Conservation (phyloP, 2,329 filamentous ascomycete genomes). For the Fusarium papillatum region DNA sequence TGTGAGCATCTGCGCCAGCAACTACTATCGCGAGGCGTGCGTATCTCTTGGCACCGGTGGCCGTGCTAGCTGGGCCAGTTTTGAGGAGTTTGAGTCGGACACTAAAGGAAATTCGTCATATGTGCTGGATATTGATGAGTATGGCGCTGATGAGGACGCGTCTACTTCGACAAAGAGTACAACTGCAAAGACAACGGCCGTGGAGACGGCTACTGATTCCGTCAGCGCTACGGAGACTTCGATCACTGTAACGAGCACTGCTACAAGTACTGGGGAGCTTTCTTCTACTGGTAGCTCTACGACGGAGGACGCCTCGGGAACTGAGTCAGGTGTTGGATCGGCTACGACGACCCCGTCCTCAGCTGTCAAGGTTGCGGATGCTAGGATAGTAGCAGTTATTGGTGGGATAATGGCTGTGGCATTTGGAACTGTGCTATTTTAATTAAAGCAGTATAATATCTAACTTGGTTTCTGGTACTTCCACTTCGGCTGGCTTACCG, state of each 20-base stretch:
- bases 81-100: conserved; percentile 13
- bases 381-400: background rate
- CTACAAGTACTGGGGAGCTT: background rate
- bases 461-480: background rate
- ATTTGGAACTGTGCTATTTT: conserved; percentile 4
- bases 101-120: conserved; percentile 20
- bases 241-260: background rate
- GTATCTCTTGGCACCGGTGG: conserved; percentile 24
- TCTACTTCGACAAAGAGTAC: conserved; percentile 13
- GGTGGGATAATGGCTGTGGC: background rate
- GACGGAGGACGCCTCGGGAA: background rate
- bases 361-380: background rate
- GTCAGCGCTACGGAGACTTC: background rate
- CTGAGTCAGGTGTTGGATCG: conserved; percentile 9
- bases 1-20: conserved; percentile 31
- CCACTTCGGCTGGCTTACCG: background rate
- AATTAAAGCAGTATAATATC: background rate
- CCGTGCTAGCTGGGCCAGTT: conserved; percentile 29
- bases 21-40: conserved; percentile 28
- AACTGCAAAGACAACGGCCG: conserved; percentile 11
- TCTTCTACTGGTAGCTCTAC: background rate
- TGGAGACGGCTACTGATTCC: background rate
- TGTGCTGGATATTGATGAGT: conserved; percentile 26
- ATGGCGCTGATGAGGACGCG: conserved; percentile 9
- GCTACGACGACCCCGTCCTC: conserved; percentile 6